A percentile compares a stretch with the other conserved stretches of the same genome.
Conservation (phyloP, 1,284 basidiomycete species). For the Papiliotrema laurentii region DNA sequence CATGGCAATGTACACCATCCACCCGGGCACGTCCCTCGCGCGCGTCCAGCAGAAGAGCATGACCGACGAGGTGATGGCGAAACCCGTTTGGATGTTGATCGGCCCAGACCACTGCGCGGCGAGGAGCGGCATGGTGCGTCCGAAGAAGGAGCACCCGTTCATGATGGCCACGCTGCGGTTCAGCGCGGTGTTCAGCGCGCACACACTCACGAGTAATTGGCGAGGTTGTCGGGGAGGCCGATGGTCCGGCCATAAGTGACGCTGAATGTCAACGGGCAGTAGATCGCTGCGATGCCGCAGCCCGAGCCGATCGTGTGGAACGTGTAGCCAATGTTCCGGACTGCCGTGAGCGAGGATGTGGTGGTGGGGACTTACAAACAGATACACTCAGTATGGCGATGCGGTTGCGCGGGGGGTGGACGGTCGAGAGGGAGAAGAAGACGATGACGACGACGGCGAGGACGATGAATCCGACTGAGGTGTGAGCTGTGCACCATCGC, state of each 20-base stretch:
- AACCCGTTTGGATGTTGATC: constrained; percentile 32
- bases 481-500: background rate
- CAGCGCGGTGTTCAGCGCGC: background rate
- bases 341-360: constrained; percentile 3
- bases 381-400: constrained; percentile 31
- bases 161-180: constrained; percentile 21
- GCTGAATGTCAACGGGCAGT: constrained; percentile 28
- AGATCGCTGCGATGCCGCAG: constrained; percentile 22
- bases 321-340: constrained; percentile 25
- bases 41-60: constrained; percentile 32
- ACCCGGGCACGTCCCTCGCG: constrained; percentile 12
- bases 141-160: constrained; percentile 32
- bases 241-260: constrained; percentile 28
- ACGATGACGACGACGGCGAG: constrained; percentile 14
- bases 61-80: constrained; percentile 16
- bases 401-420: constrained; percentile 30
- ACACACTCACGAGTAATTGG: constrained; percentile 26
- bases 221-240: constrained; percentile 20
- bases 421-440: constrained; percentile 29
- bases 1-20: constrained; percentile 27
- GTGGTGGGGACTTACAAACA: constrained; percentile 16
- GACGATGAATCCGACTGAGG: constrained; percentile 32
- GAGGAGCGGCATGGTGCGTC: constrained; percentile 33
- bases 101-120: constrained; percentile 29
- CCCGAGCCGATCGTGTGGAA: constrained; percentile 24